Base-by-base conservation (phyloP, 345 rosid genomes). In the Passiflora organensis region DNA sequence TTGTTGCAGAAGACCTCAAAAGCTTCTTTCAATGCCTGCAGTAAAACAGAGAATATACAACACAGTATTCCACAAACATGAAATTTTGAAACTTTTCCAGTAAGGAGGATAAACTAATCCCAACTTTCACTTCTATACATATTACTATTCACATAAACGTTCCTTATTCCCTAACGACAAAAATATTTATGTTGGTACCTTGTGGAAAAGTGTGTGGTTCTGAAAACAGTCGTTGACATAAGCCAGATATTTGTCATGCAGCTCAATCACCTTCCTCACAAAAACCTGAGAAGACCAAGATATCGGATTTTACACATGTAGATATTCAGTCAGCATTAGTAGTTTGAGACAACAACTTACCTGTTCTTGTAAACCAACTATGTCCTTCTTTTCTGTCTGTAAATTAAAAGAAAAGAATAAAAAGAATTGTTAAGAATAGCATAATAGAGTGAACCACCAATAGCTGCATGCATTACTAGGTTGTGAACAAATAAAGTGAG, bases 1-100 rank as follows among this genome's bases (percentile, higher is more conserved):
- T 69, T 65, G 43, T 66, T 74, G 54, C 78, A 68, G 59, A 80
- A 50, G 12, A 59, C 51, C 61, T 74, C 71, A 55, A 79, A 75
- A 21, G 74, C 74, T 24, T 73, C 78, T 48, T 44, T 74, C 50
- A 73, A 43, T 1, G 79, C 78, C 76, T 73, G 32, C 6, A 34
- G 15, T 47, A 52, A 20, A 53, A 25, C 43, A 19, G 1, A 21
- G 44, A 38, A 17, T 5, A 20, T 22, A 41, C 53, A 50, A 48
- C 43, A 38, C 36, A 17, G 13, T 20, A 48, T 0, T 46, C 16
- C 24, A 18, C 2, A 23, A 55, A 46, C 16, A 14, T 28, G n/a
- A n/a, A n/a, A 28, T 28, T 8, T 28, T 28, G 34, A 3, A 28
- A 28, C 34, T 28, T 28, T 8, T 28, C 8, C 34, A 28, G 34